phyloP scores from a whole-genome alignment of 2,329 filamentous ascomycete genomes.

The Fusarium proliferatum region DNA sequence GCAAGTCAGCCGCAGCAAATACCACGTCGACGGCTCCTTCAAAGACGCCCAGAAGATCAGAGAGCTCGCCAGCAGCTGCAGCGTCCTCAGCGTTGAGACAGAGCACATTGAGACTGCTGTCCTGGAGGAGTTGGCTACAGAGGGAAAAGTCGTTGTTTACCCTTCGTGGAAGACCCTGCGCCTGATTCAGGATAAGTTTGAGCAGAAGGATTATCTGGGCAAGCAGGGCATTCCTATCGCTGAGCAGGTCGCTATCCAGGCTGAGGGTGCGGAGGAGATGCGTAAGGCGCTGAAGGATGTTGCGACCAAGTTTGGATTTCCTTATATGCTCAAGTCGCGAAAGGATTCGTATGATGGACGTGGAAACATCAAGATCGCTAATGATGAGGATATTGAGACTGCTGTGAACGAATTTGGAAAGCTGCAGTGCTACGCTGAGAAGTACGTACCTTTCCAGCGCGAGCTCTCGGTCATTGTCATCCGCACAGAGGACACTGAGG shows the following conservation, averaged over 20 bases:
- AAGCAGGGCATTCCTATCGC: conserved; percentile 77
- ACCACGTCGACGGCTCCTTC: conserved; percentile 88
- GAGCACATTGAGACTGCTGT: conserved; percentile 94
- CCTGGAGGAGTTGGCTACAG: conserved; percentile 81
- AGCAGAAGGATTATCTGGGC: conserved; percentile 84
- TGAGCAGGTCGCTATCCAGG: conserved; percentile 72
- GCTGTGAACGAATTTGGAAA: conserved; percentile 77
- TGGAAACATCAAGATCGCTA: conserved; percentile 67
- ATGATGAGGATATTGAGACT: conserved; percentile 62
- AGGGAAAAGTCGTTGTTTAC: conserved; percentile 70
- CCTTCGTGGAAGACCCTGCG: conserved; percentile 88
- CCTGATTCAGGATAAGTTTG: conserved; percentile 92
- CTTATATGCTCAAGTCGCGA: conserved; percentile 91
- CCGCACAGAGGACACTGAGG: conserved; percentile 78
- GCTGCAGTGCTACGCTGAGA: conserved; percentile 85
- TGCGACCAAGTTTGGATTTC: conserved; percentile 76
- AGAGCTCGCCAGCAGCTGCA: conserved; percentile 78
- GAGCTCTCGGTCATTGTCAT: conserved; percentile 96
- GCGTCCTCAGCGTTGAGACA: conserved; percentile 92
- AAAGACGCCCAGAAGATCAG: conserved; percentile 83
- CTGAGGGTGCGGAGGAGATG: conserved; percentile 63
- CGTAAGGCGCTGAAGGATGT: conserved; percentile 72
- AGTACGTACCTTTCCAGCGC: conserved; percentile 85
- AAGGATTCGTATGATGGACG: conserved; percentile 94
- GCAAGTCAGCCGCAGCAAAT: conserved; percentile 80